Base-by-base conservation (phyloP, 2,329 filamentous ascomycete genomes). In the Pseudopithomyces maydicus region DNA sequence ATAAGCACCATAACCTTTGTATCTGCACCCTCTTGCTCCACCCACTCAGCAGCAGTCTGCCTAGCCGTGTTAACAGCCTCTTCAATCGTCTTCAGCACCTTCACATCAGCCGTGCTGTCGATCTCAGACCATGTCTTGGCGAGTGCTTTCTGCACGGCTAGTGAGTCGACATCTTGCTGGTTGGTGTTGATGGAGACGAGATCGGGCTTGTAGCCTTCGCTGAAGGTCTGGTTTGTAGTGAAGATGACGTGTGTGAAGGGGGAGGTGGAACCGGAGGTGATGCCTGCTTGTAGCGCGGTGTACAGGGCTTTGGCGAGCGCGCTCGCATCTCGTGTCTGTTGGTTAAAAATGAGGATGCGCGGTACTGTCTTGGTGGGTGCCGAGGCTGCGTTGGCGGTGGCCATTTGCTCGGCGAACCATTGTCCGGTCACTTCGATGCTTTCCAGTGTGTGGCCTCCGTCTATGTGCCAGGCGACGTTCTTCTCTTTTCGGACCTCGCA, bases 361-460 rank as follows among this genome's bases (percentile, higher is more conserved):
- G 78, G 70, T 10, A 59, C 52, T 19, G 58, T 54, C 12, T 55
- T 52, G 4, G 62, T 53, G 20, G 52, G 51, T 64, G 58, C 61
- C n/a, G 56, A 56, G 6, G 74, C 66, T 5, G 74, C 68, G 11
- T 74, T 73, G 43, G 75, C 74, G 15, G 73, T 66, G 12, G 68
- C 62, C 36, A 71, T 77, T 59, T 65, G 74, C 43, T 74, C 70
- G 7, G 84, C 85, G 67, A 94, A 94, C 93, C 93, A 97, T 63
- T 81, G 81, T 2, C 87, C 91, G 11, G 90, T 90, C 41, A 91
- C 83, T 51, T 86, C 82, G 61, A 97, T 86, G 66, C 91, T 96
- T 66, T 97, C 92, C 20, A 88, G 81, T 0, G 93, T 97, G 72
- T 97, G 93, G 1, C 91, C 93, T 2, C 93, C 92, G 68, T 97